Percentiles rank a stretch among this genome's conserved stretches.
Conservation (phyloP, 129 eudicot genomes). For the Deinandra increscens region DNA sequence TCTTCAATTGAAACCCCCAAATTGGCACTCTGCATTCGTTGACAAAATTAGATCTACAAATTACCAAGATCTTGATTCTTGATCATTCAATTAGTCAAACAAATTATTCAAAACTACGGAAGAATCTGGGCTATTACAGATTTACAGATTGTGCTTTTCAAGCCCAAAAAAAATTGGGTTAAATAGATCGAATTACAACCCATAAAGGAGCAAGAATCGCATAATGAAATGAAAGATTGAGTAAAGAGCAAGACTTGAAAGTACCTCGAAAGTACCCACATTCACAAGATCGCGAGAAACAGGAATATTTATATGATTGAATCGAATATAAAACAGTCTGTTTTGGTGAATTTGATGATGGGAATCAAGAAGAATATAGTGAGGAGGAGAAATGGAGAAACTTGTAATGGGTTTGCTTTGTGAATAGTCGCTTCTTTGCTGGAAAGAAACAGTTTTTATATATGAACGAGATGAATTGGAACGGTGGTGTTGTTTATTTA, state of each 20-base stretch:
- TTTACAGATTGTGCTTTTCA: conserved; percentile 3
- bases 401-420: conserved; percentile 32
- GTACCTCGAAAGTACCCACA: conserved; percentile 37
- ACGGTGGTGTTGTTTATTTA: conserved; percentile 11
- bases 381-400: conserved; percentile 15
- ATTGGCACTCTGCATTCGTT: conserved; percentile 33
- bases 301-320: conserved; percentile 7
- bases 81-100: conserved; percentile 24
- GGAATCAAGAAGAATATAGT: conserved; percentile 11
- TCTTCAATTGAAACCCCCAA: conserved; percentile 30
- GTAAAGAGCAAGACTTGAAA: conserved; percentile 21
- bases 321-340: background rate
- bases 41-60: conserved; percentile 23
- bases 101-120: conserved; percentile 1
- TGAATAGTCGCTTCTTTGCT: conserved; percentile 31
- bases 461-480: conserved; percentile 12
- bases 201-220: conserved; percentile 13
- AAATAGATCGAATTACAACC: conserved; percentile 17
- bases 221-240: conserved; percentile 3
- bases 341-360: conserved; percentile 17
- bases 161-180: background rate
- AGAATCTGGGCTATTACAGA: conserved; percentile 1
- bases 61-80: conserved; percentile 22
- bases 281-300: conserved; percentile 34
- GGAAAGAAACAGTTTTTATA: conserved; percentile 33